Evolutionary conservation across 2,329 filamentous ascomycete species (phyloP).

Genomic region (Hypoxylon sp.): DNA sequence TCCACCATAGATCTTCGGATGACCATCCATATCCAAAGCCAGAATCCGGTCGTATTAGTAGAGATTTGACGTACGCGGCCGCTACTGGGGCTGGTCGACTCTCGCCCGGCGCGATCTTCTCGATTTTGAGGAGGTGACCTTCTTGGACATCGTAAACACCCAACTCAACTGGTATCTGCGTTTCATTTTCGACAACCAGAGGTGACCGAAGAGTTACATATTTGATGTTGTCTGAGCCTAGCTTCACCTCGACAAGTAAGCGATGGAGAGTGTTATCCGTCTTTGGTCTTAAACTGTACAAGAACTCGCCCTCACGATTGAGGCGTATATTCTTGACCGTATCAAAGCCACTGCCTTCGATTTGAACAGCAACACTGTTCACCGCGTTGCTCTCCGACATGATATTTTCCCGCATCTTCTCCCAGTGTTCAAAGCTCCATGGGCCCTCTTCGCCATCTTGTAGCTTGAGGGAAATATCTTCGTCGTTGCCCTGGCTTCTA

Average conservation of each 20-base stretch:
- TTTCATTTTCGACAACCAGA: slow-evolving; percentile 92
- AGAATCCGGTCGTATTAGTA: slow-evolving; percentile 90
- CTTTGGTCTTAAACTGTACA: slow-evolving; percentile 90
- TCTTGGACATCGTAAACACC: slow-evolving; percentile 90
- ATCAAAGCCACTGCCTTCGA: slow-evolving; percentile 96
- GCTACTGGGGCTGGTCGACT: slow-evolving; percentile 91
- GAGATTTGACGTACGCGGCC: slow-evolving; percentile 87
- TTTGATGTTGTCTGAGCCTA: slow-evolving; percentile 97
- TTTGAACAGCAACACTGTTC: slow-evolving; percentile 78
- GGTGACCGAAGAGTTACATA: slow-evolving; percentile 96
- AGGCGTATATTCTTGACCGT: slow-evolving; percentile 88
- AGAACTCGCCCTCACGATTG: slow-evolving; percentile 91
- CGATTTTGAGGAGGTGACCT: slow-evolving; percentile 93
- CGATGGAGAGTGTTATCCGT: slow-evolving; percentile 88
- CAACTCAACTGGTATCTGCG: slow-evolving; percentile 93
- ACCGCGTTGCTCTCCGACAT: slow-evolving; percentile 85
- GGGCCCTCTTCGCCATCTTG: slow-evolving; percentile 90
- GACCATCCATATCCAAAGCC: slow-evolving; percentile 98
- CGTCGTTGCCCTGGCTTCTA: slow-evolving; percentile 74
- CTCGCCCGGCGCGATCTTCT: slow-evolving; percentile 95
- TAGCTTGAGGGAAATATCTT: slow-evolving; percentile 79
- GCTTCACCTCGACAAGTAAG: slow-evolving; percentile 88
- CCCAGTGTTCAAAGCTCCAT: slow-evolving; percentile 97
- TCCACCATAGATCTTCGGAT: slow-evolving; percentile 90
- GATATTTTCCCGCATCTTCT: slow-evolving; percentile 93